These are phyloP conservation scores for Globisporangium paddicum DNA, from an alignment of 352 stramenopile species.

Conservation along the genomic window DNA sequence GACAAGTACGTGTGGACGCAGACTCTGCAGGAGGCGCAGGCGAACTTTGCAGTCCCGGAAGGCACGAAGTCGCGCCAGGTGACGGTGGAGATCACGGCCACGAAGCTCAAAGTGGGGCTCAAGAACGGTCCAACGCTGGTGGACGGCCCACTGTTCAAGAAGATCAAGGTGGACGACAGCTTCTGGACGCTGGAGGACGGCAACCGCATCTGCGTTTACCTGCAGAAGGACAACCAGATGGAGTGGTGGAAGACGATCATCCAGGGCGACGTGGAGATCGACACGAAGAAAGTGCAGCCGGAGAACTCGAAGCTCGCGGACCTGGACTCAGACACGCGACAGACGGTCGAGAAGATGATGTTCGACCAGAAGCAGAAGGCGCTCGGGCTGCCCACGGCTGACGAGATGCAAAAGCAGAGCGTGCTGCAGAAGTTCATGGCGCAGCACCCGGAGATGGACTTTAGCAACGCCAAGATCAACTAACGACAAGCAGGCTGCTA, in stretches of 20 bases:
- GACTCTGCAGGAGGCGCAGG: slow-evolving; percentile 94
- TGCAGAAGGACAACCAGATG: slow-evolving; percentile 99
- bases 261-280: slow-evolving; percentile 93
- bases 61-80: slow-evolving; percentile 93
- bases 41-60: slow-evolving; percentile 90
- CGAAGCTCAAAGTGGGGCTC: slow-evolving; percentile 88
- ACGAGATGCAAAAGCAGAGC: slow-evolving; percentile 98
- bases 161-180: slow-evolving; percentile 97
- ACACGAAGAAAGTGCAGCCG: slow-evolving; percentile 98
- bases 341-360: slow-evolving; percentile 99
- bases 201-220: slow-evolving; percentile 89
- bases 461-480: slow-evolving; percentile 97
- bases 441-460: slow-evolving; percentile 99
- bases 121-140: slow-evolving; percentile 72
- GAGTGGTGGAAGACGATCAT: slow-evolving; percentile 99
- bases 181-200: slow-evolving; percentile 98
- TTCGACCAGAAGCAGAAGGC: slow-evolving; percentile 97
- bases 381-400: slow-evolving; percentile 94
- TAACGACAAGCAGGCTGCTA: slow-evolving; percentile 27
- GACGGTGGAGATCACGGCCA: slow-evolving; percentile 89
- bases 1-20: slow-evolving; percentile 98
- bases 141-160: slow-evolving; percentile 92
- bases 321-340: slow-evolving; percentile 96
- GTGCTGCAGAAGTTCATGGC: slow-evolving; percentile 99
- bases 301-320: slow-evolving; percentile 98